phyloP scores from a whole-genome alignment of 2,329 filamentous ascomycete species.

The Fusarium nodosum region DNA sequence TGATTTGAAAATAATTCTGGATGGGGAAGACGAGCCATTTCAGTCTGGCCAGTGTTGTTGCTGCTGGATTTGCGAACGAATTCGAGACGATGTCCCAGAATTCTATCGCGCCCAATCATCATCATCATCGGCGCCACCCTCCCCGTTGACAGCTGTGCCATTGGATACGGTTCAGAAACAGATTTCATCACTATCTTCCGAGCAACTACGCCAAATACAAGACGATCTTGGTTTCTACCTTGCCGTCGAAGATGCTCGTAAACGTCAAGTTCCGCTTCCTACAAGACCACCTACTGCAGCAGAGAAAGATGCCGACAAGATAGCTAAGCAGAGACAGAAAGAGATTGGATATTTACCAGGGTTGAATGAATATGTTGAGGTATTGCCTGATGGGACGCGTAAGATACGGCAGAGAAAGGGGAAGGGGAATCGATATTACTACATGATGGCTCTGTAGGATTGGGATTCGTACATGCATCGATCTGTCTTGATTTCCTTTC shows the following conservation, averaged over 20 bases:
- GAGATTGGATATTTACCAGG: slow-evolving; percentile 29
- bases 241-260: slow-evolving; percentile 23
- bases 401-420: slow-evolving; percentile 26
- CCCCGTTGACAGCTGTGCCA: not conserved
- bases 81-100: slow-evolving; percentile 23
- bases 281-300: slow-evolving; percentile 17
- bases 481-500: not conserved
- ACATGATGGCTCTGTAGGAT: slow-evolving; percentile 3
- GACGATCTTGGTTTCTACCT: slow-evolving; percentile 34
- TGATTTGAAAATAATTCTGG: slow-evolving; percentile 3
- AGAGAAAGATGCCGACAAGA: slow-evolving; percentile 21
- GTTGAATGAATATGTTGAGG: slow-evolving; percentile 29
- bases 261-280: slow-evolving; percentile 5
- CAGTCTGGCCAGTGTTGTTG: not conserved
- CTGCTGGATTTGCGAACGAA: slow-evolving; percentile 36
- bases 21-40: not conserved
- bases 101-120: slow-evolving; percentile 13
- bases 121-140: not conserved
- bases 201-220: slow-evolving; percentile 27
- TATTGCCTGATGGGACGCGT: slow-evolving; percentile 27
- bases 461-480: too few species aligned
- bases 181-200: slow-evolving; percentile 12
- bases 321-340: slow-evolving; percentile 20
- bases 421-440: slow-evolving; percentile 13
- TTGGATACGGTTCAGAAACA: slow-evolving; percentile 1